A percentile compares a stretch with the other conserved stretches of the same genome.
Conservation (phyloP, 106 monocot genomes). For the Allium sativum region DNA sequence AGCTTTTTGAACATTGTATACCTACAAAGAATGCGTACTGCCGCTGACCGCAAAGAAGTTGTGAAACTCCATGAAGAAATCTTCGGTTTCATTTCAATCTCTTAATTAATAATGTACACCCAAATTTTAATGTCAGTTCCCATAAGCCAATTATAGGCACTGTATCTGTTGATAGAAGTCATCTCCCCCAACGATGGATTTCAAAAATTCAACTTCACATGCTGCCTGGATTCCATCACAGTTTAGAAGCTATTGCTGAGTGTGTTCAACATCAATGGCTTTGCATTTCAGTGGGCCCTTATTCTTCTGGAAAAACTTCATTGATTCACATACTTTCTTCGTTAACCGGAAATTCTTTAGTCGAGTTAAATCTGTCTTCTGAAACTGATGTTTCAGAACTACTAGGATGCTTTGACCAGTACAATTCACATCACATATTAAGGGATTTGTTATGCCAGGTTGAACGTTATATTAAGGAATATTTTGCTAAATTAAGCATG, state of each 20-base stretch:
- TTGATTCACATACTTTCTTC: slow-evolving; percentile 66
- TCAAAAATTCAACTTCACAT: slow-evolving; percentile 37
- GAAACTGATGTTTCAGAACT: slow-evolving; percentile 94
- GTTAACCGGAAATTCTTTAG: slow-evolving; percentile 69
- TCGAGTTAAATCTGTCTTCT: slow-evolving; percentile 83
- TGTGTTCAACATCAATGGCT: slow-evolving; percentile 71
- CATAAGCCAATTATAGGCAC: slow-evolving; percentile 44
- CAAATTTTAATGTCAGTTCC: slow-evolving; percentile 46
- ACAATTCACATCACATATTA: slow-evolving; percentile 45
- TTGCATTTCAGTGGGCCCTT: slow-evolving; percentile 80
- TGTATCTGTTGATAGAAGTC: slow-evolving; percentile 43
- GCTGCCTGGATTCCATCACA: slow-evolving; percentile 34
- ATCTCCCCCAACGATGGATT: slow-evolving; percentile 51
- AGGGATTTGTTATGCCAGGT: slow-evolving; percentile 34
- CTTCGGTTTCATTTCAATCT: slow-evolving; percentile 53
- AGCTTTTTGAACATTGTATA: slow-evolving; percentile 70
- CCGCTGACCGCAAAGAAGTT: slow-evolving; percentile 62
- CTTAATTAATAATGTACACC: slow-evolving; percentile 26
- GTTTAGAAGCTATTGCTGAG: slow-evolving; percentile 59
- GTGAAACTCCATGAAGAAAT: slow-evolving; percentile 54
- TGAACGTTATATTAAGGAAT: slow-evolving; percentile 71
- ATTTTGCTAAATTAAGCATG: slow-evolving; percentile 41
- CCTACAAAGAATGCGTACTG: slow-evolving; percentile 81
- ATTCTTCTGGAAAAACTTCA: slow-evolving; percentile 87
- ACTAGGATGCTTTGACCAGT: slow-evolving; percentile 96